phyloP scores from a whole-genome alignment of 495 filamentous ascomycete species.

The Penicillium cinerascens region DNA sequence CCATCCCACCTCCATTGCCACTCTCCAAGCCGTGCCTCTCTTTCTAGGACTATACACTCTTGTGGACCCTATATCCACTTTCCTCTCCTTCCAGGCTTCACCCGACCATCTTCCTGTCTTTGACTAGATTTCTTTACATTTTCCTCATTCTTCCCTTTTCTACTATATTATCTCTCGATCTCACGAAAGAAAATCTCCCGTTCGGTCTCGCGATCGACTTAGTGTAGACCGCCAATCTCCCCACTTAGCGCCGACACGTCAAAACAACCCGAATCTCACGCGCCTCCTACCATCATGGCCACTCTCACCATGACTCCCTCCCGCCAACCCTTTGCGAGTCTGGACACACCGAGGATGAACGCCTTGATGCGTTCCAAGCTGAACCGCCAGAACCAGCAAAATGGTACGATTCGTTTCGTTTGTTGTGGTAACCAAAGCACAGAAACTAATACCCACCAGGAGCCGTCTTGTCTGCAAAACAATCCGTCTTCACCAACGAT shows the following conservation, averaged over 20 bases:
- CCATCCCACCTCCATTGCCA: not conserved
- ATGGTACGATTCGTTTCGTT: slow-evolving; percentile 41
- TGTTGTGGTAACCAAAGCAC: not conserved
- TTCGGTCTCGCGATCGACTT: slow-evolving; percentile 7
- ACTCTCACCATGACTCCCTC: slow-evolving; percentile 41
- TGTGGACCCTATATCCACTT: not conserved
- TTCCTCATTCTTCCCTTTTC: not conserved
- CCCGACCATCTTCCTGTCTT: not conserved
- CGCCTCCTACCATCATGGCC: slow-evolving; percentile 28
- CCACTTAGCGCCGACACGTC: slow-evolving; percentile 26
- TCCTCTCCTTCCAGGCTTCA: not conserved
- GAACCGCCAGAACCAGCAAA: slow-evolving; percentile 54
- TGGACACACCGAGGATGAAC: slow-evolving; percentile 43
- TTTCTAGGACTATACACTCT: not conserved
- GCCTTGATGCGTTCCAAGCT: slow-evolving; percentile 40
- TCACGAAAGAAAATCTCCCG: not conserved
- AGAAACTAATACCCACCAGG: slow-evolving; percentile 16
- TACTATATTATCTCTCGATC: not conserved
- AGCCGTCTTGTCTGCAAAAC: slow-evolving; percentile 26
- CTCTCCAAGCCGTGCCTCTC: slow-evolving; percentile 1
- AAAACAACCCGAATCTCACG: slow-evolving; percentile 25
- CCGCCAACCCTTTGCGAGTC: slow-evolving; percentile 44
- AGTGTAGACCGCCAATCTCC: slow-evolving; percentile 17
- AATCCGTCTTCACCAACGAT: slow-evolving; percentile 52
- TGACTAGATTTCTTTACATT: not conserved